Conservation (phyloP, 352 stramenopile genomes). For the Aphanomyces euteiches region DNA sequence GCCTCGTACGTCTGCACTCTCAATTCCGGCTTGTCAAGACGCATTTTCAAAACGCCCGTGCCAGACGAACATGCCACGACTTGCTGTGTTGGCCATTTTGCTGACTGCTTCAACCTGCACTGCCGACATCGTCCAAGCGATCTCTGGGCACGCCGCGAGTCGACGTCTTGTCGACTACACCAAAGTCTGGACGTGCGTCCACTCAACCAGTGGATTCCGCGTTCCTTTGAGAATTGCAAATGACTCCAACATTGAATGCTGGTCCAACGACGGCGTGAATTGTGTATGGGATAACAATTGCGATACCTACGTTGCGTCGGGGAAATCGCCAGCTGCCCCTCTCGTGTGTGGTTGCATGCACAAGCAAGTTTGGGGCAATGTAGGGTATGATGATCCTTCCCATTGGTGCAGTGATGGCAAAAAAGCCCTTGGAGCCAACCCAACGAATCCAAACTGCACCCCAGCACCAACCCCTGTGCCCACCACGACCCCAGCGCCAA, state of each 20-base stretch:
- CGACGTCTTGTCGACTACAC: no score
- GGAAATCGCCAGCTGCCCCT: background rate
- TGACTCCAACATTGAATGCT: background rate
- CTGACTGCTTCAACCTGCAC: background rate
- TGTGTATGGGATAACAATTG: background rate
- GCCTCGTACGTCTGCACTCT: no score
- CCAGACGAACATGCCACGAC: no score
- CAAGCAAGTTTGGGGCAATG: background rate
- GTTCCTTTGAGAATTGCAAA: background rate
- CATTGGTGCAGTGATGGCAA: background rate
- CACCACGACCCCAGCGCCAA: background rate
- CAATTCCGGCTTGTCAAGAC: no score
- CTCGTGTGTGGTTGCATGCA: background rate
- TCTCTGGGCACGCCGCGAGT: background rate
- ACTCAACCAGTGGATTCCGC: background rate
- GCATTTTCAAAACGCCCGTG: no score
- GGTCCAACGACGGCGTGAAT: background rate
- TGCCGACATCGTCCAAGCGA: background rate
- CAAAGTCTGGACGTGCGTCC: background rate
- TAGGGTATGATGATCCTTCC: background rate
- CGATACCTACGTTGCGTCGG: background rate
- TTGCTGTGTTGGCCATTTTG: no score
- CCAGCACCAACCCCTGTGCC: background rate
- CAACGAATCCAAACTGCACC: background rate
- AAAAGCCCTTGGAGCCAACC: background rate